phyloP scores from a whole-genome alignment of 371 early-diverging fungal species.

The Actinomucor elegans region DNA sequence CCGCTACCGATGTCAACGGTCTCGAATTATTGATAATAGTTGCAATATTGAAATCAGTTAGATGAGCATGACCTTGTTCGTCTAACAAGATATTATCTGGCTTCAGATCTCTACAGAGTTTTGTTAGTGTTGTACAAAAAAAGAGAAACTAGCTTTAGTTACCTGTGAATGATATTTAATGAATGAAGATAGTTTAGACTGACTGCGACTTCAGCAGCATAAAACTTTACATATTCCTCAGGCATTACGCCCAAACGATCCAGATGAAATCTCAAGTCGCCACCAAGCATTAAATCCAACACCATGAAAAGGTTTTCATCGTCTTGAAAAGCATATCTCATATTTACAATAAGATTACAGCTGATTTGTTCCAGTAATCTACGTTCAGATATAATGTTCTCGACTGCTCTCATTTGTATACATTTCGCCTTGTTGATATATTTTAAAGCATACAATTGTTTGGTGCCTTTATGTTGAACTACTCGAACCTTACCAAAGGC shows the following conservation, averaged over 20 bases:
- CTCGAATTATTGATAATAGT: constrained; percentile 29
- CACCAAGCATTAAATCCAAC: constrained; percentile 84
- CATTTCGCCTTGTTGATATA: constrained; percentile 64
- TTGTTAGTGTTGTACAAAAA: background rate
- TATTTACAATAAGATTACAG: constrained; percentile 61
- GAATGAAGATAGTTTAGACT: constrained; percentile 72
- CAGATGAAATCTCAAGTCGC: constrained; percentile 84
- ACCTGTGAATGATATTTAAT: constrained; percentile 59
- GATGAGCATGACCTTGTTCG: constrained; percentile 80
- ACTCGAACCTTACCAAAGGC: constrained; percentile 84
- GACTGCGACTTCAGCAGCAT: constrained; percentile 74
- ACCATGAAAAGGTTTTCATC: constrained; percentile 82
- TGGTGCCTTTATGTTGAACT: constrained; percentile 80
- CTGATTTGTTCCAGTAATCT: constrained; percentile 53
- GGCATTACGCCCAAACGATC: constrained; percentile 60
- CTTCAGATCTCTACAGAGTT: constrained; percentile 72
- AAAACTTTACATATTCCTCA: constrained; percentile 80
- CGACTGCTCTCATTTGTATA: constrained; percentile 56
- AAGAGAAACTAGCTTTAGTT: background rate
- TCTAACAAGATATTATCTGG: constrained; percentile 94
- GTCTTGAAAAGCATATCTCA: constrained; percentile 83
- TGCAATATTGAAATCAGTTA: constrained; percentile 92
- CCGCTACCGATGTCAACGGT: constrained; percentile 71
- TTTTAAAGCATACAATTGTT: constrained; percentile 58
- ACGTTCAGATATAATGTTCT: constrained; percentile 63